Conservation (phyloP, 2,329 filamentous ascomycete species). For the Fusarium xyrophilum region DNA sequence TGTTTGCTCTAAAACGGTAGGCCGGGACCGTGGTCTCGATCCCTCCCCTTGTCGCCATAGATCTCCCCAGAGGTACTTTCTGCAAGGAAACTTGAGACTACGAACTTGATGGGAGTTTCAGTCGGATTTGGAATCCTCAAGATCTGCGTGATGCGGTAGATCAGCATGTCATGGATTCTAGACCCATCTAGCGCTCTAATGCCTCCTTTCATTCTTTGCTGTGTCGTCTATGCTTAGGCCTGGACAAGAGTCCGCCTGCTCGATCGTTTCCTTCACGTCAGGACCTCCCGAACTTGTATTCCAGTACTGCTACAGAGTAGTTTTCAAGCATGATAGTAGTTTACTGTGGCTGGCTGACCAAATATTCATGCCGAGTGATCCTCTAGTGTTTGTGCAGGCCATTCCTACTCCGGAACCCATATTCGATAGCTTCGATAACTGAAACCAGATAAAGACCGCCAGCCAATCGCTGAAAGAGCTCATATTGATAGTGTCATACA, state of each 20-base stretch:
- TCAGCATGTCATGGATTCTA: not conserved
- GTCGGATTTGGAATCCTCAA: not conserved
- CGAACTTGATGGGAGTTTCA: not conserved
- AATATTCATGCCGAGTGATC: slow-evolving; percentile 14
- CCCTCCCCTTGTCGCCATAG: not conserved
- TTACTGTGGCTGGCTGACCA: slow-evolving; percentile 28
- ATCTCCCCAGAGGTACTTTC: not conserved
- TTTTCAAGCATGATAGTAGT: slow-evolving; percentile 13
- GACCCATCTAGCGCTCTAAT: slow-evolving; percentile 1
- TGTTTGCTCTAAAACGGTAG: not conserved
- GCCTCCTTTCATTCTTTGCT: not conserved
- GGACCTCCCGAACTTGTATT: slow-evolving; percentile 1
- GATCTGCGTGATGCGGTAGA: not conserved
- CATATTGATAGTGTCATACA: not conserved
- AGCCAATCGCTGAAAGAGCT: not conserved
- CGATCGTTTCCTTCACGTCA: not conserved
- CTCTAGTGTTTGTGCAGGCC: not conserved
- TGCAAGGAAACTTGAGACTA: not conserved
- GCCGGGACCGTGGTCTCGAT: not conserved
- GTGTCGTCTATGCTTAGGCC: not conserved
- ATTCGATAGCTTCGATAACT: not conserved
- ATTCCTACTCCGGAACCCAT: slow-evolving; percentile 31
- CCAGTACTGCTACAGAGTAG: not conserved
- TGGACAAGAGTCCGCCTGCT: not conserved
- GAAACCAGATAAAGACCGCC: not conserved